Evolutionary conservation across 768 basidiomycete genomes (phyloP).

Genomic region (Boletus barrowsii): DNA sequence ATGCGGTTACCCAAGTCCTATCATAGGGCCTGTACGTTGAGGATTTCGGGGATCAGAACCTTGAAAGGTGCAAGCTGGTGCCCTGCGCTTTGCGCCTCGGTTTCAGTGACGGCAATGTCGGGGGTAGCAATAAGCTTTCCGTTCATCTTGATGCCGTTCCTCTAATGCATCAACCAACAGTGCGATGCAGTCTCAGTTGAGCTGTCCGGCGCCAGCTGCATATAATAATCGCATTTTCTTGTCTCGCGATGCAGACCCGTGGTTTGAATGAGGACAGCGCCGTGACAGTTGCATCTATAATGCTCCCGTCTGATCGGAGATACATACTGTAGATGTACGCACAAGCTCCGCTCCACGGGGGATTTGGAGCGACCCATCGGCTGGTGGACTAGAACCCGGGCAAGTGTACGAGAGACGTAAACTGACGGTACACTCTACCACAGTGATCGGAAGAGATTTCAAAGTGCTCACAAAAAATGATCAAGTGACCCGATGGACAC

Average conservation of each 20-base stretch:
- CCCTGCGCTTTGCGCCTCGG: neutral
- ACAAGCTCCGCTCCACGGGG: conserved; percentile 13
- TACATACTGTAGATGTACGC: neutral
- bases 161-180: neutral
- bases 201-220: neutral
- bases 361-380: neutral
- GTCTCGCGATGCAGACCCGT: neutral
- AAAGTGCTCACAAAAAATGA: neutral
- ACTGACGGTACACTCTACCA: neutral
- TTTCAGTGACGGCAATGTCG: neutral
- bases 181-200: neutral
- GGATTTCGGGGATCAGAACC: neutral
- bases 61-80: neutral
- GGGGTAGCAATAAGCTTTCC: neutral
- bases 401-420: conserved; percentile 7
- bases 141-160: neutral
- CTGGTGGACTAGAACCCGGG: neutral
- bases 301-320: neutral
- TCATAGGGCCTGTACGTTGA: neutral
- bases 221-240: neutral
- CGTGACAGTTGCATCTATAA: conserved; percentile 2
- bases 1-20: neutral
- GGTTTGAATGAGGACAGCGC: neutral
- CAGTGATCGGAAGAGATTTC: conserved; percentile 5
- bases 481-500: neutral